Evolutionary conservation across 106 monocot species (phyloP).

Genomic region (Allium sativum): DNA sequence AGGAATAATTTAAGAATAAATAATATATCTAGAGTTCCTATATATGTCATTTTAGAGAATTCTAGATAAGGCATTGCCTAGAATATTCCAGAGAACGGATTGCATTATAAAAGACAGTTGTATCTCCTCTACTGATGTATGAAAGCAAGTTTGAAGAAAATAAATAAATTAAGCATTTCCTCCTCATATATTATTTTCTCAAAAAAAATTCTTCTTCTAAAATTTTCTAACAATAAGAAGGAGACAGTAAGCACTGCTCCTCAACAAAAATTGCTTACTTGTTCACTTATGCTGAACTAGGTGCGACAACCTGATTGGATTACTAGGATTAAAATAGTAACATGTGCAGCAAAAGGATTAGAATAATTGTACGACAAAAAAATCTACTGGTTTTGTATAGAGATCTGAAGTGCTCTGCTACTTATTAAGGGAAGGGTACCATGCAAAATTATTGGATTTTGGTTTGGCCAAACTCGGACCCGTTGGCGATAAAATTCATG

Average conservation of each 20-base stretch:
- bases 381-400: constrained; percentile 13
- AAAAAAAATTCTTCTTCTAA: too few relatives aligned
- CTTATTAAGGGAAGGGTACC: constrained; percentile 10
- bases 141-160: too few relatives aligned
- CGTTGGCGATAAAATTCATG: neutral
- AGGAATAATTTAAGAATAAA: too few relatives aligned
- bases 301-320: constrained; percentile 30
- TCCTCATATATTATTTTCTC: too few relatives aligned
- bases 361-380: constrained; percentile 11
- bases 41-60: too few relatives aligned
- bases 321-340: constrained; percentile 22
- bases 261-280: constrained; percentile 35
- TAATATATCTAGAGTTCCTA: too few relatives aligned
- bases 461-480: constrained; percentile 14
- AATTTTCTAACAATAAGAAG: constrained; percentile 21
- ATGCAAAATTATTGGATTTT: constrained; percentile 19
- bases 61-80: too few relatives aligned
- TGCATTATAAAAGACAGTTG: too few relatives aligned
- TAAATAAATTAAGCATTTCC: too few relatives aligned
- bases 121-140: too few relatives aligned
- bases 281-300: constrained; percentile 50
- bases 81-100: too few relatives aligned
- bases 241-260: constrained; percentile 13
- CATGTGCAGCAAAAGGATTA: constrained; percentile 18
- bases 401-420: constrained; percentile 16